A percentile compares a stretch with the other conserved stretches of the same genome.
Evolutionary conservation across 2,329 filamentous ascomycete genomes (phyloP).

Genomic region (Sarocladiaceae sp.): DNA sequence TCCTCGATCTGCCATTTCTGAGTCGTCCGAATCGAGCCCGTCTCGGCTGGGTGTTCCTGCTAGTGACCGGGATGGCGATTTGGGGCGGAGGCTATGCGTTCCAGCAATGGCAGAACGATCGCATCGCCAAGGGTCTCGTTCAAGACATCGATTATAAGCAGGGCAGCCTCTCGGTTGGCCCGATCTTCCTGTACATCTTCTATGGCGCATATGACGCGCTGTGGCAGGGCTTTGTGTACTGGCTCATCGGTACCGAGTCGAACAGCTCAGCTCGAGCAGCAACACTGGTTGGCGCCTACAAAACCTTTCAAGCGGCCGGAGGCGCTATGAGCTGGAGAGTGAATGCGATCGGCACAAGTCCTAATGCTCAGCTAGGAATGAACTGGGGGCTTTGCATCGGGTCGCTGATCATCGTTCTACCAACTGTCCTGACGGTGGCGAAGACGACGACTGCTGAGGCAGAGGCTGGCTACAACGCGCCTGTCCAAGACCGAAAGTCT

Average conservation of each 20-base stretch:
- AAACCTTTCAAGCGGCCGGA: slow-evolving; percentile 35
- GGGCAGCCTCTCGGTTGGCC: slow-evolving; percentile 47
- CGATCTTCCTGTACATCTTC: slow-evolving; percentile 65
- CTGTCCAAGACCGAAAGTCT: neutral
- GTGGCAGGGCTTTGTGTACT: slow-evolving; percentile 61
- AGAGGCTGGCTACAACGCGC: slow-evolving; percentile 16
- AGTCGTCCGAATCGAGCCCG: slow-evolving; percentile 39
- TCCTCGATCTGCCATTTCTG: slow-evolving; percentile 36
- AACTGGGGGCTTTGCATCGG: slow-evolving; percentile 40
- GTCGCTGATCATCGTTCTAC: slow-evolving; percentile 33
- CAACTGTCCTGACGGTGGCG: slow-evolving; percentile 32
- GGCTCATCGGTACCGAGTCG: slow-evolving; percentile 43
- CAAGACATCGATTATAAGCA: slow-evolving; percentile 41
- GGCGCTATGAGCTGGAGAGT: slow-evolving; percentile 40
- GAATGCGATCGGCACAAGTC: slow-evolving; percentile 27
- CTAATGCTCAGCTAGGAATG: slow-evolving; percentile 37
- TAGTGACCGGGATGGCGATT: slow-evolving; percentile 43
- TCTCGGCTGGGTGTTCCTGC: slow-evolving; percentile 38
- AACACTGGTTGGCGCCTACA: slow-evolving; percentile 40
- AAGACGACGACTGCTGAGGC: slow-evolving; percentile 19
- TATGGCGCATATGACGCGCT: slow-evolving; percentile 63
- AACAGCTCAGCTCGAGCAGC: slow-evolving; percentile 34
- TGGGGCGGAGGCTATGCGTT: slow-evolving; percentile 60
- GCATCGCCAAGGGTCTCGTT: slow-evolving; percentile 30
- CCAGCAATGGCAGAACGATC: slow-evolving; percentile 48